phyloP scores from a whole-genome alignment of 805 yeast genomes.

The Candida gorgasii region DNA sequence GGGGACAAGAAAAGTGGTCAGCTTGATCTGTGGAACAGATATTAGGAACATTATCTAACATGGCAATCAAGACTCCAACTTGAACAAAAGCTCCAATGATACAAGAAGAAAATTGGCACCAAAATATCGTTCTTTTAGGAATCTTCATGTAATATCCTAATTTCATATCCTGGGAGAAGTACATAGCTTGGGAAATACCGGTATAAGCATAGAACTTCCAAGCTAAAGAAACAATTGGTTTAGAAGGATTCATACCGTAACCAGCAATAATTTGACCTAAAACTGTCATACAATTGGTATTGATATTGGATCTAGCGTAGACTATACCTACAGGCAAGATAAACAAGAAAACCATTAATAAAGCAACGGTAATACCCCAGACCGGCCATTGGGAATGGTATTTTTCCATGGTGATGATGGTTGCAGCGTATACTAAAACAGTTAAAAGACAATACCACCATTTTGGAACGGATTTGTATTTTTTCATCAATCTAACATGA shows the following conservation, averaged over 20 bases:
- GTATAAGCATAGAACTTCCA: constrained; percentile 15
- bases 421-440: constrained; percentile 28
- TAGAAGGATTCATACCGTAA: neutral
- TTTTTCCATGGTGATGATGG: constrained; percentile 28
- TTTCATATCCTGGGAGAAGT: constrained; percentile 15
- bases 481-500: constrained; percentile 29
- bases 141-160: constrained; percentile 23
- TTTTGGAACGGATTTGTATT: constrained; percentile 37
- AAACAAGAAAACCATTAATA: constrained; percentile 51
- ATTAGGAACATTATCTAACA: constrained; percentile 16
- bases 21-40: constrained; percentile 10
- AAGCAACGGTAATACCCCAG: constrained; percentile 57
- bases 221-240: constrained; percentile 6
- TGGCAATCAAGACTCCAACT: constrained; percentile 13
- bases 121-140: constrained; percentile 25
- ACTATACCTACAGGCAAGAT: constrained; percentile 49
- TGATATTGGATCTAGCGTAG: constrained; percentile 20
- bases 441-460: constrained; percentile 29
- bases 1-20: constrained; percentile 40
- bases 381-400: constrained; percentile 54
- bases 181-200: constrained; percentile 36
- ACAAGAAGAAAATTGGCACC: constrained; percentile 17
- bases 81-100: constrained; percentile 11
- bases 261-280: constrained; percentile 14
- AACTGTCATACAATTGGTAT: constrained; percentile 37